Base-by-base conservation (phyloP, 2,329 filamentous ascomycete species). In the Trichophaea hybrida region DNA sequence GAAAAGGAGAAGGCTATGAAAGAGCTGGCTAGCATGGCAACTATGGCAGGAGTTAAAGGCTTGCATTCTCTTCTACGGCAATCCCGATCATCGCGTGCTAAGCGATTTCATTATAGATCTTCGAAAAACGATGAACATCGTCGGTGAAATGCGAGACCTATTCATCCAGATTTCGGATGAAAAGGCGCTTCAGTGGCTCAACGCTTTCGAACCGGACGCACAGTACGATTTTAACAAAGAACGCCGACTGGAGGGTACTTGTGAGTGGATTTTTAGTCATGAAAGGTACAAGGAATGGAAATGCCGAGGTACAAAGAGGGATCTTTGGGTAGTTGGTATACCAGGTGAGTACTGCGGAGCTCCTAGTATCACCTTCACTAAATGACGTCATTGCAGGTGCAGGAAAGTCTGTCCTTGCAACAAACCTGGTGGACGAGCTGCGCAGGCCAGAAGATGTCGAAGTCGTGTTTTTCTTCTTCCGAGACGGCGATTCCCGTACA, bases 11-110 rank as follows among this genome's bases (percentile, higher is more conserved):
- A 34, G 34, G 24, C n/a, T 8, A 32, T 59, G 5, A 52, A 44
- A 31, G 57, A 59, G 13, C 43, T 52, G 24, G 57, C 57, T 24
- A 49, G 48, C 24, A 54, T 59, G 57, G 57, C 57, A 8, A 59
- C 46, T 17, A 59, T 59, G 57, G 13, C 53, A 38, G 34, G 34
- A 17, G 49, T 59, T 15, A 43, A 54, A 40, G 32, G 56, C 40
- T n/a, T 17, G 55, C 33, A 50, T 12, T 12, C 15, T 43, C 10
- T 43, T 15, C 38, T 12, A 15, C 3, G 10, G 10, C 1, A 43
- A 12, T 43, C 1, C 1, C 10, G 38, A 3, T 24, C 2, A 12
- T 43, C 1, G 15, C 15, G 38, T 43, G 2, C 38, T 3, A 43
- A 43, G 10, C 3, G 38, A 12, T 43, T 15, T 15, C 38, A 15